Base-by-base conservation (phyloP, 768 basidiomycete genomes). In the Pulveroboletus sp. region DNA sequence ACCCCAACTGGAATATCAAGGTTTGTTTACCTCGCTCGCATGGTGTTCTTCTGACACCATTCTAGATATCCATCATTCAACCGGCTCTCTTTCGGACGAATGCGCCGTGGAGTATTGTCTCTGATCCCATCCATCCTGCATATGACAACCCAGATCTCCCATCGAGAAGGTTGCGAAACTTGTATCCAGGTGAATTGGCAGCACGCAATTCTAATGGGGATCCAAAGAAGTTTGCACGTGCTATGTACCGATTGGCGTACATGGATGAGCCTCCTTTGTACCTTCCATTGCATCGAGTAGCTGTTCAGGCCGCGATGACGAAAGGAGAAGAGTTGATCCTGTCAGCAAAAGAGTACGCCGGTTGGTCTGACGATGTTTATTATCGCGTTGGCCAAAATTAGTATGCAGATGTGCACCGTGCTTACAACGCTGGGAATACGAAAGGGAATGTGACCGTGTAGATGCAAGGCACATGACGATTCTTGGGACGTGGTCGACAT, bases 1-100 rank as follows among this genome's bases (percentile, higher is more conserved):
- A 76, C 38, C 75, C 76, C 11, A 60, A 25, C 19, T 78, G 76
- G 76, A 74, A 76, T 43, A 75, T 77, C 57, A 75, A 71, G 59
- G 76, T 73, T 43, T n/a, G 65, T 35, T 36, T n/a, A 7, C 14
- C 24, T n/a, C 14, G 13, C 16, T 34, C 13, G 19, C 12, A 21
- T 14, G 36, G 24, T 24, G 35, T 12, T 17, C 21, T 32, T 21
- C 11, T 38, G 23, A 53, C 34, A 19, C 10, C 14, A 11, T 34
- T 25, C 39, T 20, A 63, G 62, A 58, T 64, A 43, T 61, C 58
- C 31, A 24, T 64, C 8, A n/a, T 63, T 17, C 59, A 63, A 42
- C 62, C 62, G 16, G 58, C 58, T 31, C 48, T 50, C 39, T 61
- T 64, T 40, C 59, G 58, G 29, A 63, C 53, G 21, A 48, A 45